phyloP scores from a whole-genome alignment of 768 basidiomycete species.

The Holtermannia corniformis region DNA sequence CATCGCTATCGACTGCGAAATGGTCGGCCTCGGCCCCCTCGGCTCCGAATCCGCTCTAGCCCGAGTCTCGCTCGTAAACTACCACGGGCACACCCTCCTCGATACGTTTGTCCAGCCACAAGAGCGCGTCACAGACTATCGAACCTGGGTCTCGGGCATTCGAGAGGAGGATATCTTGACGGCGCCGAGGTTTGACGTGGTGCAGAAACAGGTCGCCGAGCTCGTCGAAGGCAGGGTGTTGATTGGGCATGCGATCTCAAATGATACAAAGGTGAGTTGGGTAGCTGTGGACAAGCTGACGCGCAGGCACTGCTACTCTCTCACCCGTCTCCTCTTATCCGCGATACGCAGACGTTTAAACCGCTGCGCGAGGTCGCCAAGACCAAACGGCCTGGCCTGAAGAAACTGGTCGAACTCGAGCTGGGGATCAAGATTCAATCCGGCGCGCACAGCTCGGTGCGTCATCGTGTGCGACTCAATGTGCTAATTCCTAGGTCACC shows the following conservation, averaged over 20 bases:
- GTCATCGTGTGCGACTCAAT: conserved; percentile 31
- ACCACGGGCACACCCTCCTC: conserved; percentile 63
- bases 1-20: conserved; percentile 87
- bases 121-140: conserved; percentile 83
- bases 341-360: conserved; percentile 44
- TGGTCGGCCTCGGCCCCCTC: conserved; percentile 88
- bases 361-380: conserved; percentile 49
- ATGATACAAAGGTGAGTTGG: conserved; percentile 68
- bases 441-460: conserved; percentile 83
- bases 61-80: conserved; percentile 83
- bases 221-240: conserved; percentile 68
- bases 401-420: conserved; percentile 69
- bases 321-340: conserved; percentile 41
- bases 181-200: conserved; percentile 65
- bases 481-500: conserved; percentile 53
- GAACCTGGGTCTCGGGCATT: conserved; percentile 83
- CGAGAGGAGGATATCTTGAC: conserved; percentile 61
- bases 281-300: background rate
- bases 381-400: conserved; percentile 62
- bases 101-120: conserved; percentile 80
- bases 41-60: conserved; percentile 76
- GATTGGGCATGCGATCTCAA: conserved; percentile 81
- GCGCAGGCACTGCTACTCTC: conserved; percentile 42
- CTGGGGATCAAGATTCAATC: conserved; percentile 69
- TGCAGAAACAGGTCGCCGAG: conserved; percentile 68